phyloP scores from a whole-genome alignment of 2,329 filamentous ascomycete species.

The Chrysoporthe puriensis region DNA sequence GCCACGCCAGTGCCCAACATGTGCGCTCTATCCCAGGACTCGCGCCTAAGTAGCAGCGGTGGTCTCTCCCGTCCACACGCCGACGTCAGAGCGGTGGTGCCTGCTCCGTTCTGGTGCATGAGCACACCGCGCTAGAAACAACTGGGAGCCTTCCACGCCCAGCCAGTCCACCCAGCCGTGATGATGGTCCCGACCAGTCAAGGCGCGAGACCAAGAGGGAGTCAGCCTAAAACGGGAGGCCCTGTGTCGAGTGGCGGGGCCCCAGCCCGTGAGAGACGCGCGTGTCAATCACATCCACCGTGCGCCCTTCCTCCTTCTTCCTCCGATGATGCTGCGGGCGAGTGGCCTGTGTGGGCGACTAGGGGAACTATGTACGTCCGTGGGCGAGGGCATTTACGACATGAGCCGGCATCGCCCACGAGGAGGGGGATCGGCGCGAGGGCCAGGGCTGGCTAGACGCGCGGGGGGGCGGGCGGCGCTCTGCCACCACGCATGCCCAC shows the following conservation, averaged over 20 bases:
- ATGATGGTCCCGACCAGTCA: neutral
- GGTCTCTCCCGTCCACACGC: neutral
- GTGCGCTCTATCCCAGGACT: neutral
- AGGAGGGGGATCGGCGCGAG: neutral
- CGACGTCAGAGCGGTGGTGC: neutral
- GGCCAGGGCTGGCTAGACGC: neutral
- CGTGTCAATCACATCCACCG: neutral
- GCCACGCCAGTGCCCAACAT: neutral
- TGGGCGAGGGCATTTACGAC: neutral
- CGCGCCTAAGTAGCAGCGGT: neutral
- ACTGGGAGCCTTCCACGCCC: neutral
- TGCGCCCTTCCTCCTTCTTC: neutral
- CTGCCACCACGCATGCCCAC: too few relatives aligned
- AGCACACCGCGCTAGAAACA: neutral
- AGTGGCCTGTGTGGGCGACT: neutral
- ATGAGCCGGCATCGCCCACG: neutral
- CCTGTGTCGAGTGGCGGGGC: neutral
- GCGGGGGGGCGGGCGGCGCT: neutral
- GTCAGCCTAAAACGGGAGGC: neutral
- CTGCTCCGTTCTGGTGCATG: neutral
- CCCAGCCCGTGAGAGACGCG: neutral
- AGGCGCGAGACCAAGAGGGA: neutral
- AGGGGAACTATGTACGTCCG: too few relatives aligned
- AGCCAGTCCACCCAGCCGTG: neutral
- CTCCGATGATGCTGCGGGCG: neutral